Evolutionary conservation across 169 alveolate genomes (phyloP).

Genomic region (Babesia sp.): DNA sequence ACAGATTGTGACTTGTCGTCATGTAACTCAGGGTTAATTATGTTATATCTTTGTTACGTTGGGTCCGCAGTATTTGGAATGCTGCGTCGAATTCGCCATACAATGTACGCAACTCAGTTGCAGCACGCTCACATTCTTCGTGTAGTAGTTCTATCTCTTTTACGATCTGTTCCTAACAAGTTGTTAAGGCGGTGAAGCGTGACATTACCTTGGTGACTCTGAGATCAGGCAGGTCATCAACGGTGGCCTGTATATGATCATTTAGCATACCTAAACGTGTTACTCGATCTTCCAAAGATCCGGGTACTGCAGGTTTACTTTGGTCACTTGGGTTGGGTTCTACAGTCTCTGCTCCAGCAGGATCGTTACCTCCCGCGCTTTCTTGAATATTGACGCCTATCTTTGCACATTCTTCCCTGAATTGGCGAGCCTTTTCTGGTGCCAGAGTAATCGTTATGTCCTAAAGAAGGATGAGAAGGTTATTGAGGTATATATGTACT

Average conservation of each 20-base stretch:
- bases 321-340: neutral
- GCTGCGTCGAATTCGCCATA: constrained; percentile 24
- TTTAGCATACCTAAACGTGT: constrained; percentile 38
- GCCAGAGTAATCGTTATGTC: constrained; percentile 52
- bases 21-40: constrained; percentile 2
- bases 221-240: constrained; percentile 52
- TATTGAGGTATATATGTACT: too few relatives aligned
- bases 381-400: constrained; percentile 26
- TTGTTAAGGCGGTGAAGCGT: neutral
- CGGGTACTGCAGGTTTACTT: neutral
- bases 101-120: constrained; percentile 30
- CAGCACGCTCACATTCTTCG: constrained; percentile 40
- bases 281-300: constrained; percentile 40
- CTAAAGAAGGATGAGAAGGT: neutral
- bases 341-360: neutral
- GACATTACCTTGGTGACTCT: constrained; percentile 2
- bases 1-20: constrained; percentile 5
- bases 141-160: constrained; percentile 4
- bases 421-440: constrained; percentile 35
- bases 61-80: constrained; percentile 13
- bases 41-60: constrained; percentile 4
- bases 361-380: constrained; percentile 1
- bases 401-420: constrained; percentile 18
- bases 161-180: constrained; percentile 19
- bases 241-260: constrained; percentile 49